These are phyloP conservation scores for Dryas drummondii DNA, from an alignment of 306 rosid genomes.

Conservation along the genomic window DNA sequence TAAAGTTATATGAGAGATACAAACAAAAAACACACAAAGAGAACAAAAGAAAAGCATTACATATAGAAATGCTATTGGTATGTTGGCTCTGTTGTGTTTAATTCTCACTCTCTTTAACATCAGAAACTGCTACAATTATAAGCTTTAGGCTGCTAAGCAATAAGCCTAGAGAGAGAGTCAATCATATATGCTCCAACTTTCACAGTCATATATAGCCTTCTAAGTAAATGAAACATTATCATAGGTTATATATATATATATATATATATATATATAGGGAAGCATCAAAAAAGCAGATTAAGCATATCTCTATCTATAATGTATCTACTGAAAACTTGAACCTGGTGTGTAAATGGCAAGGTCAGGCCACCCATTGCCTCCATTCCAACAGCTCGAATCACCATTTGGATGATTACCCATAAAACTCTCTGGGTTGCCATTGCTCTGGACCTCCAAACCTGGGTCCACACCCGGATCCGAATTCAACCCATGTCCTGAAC, in stretches of 20 bases:
- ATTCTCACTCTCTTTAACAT: conserved; percentile 37
- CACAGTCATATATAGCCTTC: conserved; percentile 27
- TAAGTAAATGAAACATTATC: conserved; percentile 22
- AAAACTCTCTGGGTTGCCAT: conserved; percentile 43
- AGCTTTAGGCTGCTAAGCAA: conserved; percentile 23
- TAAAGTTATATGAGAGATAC: conserved; percentile 19
- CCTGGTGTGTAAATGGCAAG: conserved; percentile 93
- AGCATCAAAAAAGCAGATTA: conserved; percentile 19
- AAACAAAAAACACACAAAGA: conserved; percentile 28
- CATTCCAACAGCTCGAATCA: conserved; percentile 70
- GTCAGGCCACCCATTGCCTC: conserved; percentile 75
- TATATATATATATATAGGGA: not conserved
- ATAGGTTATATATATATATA: conserved; percentile 15
- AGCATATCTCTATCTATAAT: conserved; percentile 10
- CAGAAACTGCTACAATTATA: conserved; percentile 25
- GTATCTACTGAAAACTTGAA: conserved; percentile 61
- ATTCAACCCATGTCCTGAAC: conserved; percentile 32
- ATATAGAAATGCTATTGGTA: conserved; percentile 32
- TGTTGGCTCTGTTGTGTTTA: conserved; percentile 23
- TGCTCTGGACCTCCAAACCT: conserved; percentile 44
- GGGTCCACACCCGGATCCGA: conserved; percentile 46
- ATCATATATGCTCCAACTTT: conserved; percentile 27
- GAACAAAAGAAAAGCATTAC: conserved; percentile 23
- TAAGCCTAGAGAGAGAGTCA: conserved; percentile 12
- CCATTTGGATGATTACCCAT: conserved; percentile 57